Evolutionary conservation across 2,329 filamentous ascomycete species (phyloP), one percentile per base, ranked within the genome.

Genomic region (Dactylellina parvicollis): DNA sequence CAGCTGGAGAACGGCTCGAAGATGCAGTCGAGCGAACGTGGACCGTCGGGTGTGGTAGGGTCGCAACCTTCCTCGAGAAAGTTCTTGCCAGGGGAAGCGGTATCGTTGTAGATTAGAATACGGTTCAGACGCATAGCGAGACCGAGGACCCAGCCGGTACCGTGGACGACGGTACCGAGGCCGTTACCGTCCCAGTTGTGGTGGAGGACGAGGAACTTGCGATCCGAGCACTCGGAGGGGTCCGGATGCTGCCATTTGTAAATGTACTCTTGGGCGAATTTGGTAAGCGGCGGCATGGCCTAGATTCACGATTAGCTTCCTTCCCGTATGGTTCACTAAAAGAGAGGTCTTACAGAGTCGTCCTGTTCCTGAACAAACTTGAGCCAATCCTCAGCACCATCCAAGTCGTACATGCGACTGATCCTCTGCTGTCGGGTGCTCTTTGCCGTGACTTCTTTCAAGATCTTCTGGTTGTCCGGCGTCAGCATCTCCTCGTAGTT

Each of bases 211-310:
- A 77, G 38, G 50, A 75, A 76, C 40, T 70, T 36, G 14, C 67
- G 60, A 22, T 69, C 44, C 42, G 44, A 34, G 50, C 66, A 75
- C 14, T 34, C 28, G 4, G 36, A 24, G 14, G 66, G 73, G 40
- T 60, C 47, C 10, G 75, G 76, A 20, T 73, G 16, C 20, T 77
- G 76, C 46, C 72, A 69, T 28, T 59, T 59, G 30, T 62, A 72
- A 42, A 76, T 65, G 47, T 62, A 74, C 3, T 65, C 40, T 62
- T 76, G 76, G 4, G 67, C 30, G 22, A 77, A 76, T 26, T 76
- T 77, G 26, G 76, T 77, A 44, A 77, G 67, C 20, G 73, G 73
- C n/a, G 75, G 74, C 57, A 77, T 57, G 12, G 66, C 71, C 74
- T 76, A 18, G n/a, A 30, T 4, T 30, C 16, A 3, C 14, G 5